Percentiles rank a stretch among this genome's conserved stretches.
Evolutionary conservation across 1,284 basidiomycete species (phyloP).

Genomic region (Cyathus pygmaeus): DNA sequence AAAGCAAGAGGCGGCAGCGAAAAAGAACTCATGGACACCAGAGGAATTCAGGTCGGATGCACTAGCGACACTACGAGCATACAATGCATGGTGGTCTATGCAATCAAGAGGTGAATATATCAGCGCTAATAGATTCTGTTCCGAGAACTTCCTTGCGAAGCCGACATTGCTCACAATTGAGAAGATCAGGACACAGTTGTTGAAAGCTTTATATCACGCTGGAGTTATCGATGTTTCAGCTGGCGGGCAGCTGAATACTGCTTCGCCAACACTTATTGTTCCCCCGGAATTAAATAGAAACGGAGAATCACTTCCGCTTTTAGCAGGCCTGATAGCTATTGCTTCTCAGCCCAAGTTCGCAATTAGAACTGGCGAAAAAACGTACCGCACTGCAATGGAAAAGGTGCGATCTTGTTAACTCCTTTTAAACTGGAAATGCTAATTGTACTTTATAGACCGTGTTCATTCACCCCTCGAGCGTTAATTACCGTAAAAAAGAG

Average conservation of each 20-base stretch:
- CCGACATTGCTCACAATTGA: slow-evolving; percentile 86
- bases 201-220: slow-evolving; percentile 82
- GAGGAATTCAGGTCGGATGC: slow-evolving; percentile 87
- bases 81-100: slow-evolving; percentile 83
- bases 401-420: slow-evolving; percentile 63
- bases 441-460: slow-evolving; percentile 56
- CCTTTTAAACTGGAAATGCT: background rate
- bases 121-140: slow-evolving; percentile 81
- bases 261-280: slow-evolving; percentile 49
- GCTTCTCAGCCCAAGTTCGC: slow-evolving; percentile 96
- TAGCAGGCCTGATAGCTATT: slow-evolving; percentile 88
- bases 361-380: slow-evolving; percentile 79
- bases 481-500: slow-evolving; percentile 80
- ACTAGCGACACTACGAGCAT: slow-evolving; percentile 84
- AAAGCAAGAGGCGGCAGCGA: slow-evolving; percentile 69
- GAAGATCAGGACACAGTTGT: slow-evolving; percentile 85
- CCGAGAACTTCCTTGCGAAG: slow-evolving; percentile 90
- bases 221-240: slow-evolving; percentile 86
- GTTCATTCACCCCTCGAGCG: slow-evolving; percentile 88
- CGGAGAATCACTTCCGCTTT: slow-evolving; percentile 79
- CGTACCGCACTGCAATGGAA: slow-evolving; percentile 84
- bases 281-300: slow-evolving; percentile 82
- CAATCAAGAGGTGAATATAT: slow-evolving; percentile 72
- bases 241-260: slow-evolving; percentile 55
- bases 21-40: slow-evolving; percentile 87